Evolutionary conservation across 495 filamentous ascomycete species (phyloP), one percentile per base, ranked within the genome.

Genomic region (Penicillium odoratum): DNA sequence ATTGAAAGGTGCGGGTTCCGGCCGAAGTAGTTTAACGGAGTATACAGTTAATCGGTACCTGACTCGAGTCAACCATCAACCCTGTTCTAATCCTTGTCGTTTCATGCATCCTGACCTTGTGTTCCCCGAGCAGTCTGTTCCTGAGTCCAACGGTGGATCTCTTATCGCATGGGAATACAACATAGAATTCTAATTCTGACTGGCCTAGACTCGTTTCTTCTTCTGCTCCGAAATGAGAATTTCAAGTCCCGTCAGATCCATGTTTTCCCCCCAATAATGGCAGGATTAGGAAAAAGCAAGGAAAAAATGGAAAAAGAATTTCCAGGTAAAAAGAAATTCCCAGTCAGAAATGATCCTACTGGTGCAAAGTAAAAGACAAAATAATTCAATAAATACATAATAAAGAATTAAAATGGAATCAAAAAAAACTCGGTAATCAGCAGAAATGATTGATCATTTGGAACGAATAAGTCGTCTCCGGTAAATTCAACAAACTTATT

Each of bases 181-280:
- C 42, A 43, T 33, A 34, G 52, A 36, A 68, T 69, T 69, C 53
- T 10, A 48, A 69, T 69, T 26, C 44, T 58, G 65, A 65, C 67
- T 40, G 47, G 64, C 63, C 67, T 69, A 69, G 58, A 57, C 67
- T 67, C 46, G 21, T 64, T 65, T 57, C 49, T 64, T 61, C 60
- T 59, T 53, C 46, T 58, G 30, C 65, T 61, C 64, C 66, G 61
- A 64, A 53, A 56, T 48, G n/a, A 38, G 48, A 16, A 16, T 31
- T 3, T 26, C 31, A 21, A 21, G 21, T 21, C 21, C 21, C 21
- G 21, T 21, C 21, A 21, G 21, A 47, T 47, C 10, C 42, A 45
- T 29, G 18, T 33, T 42, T 54, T 9, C 36, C 33, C 55, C 21
- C 30, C 36, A 51, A 46, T 16, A 38, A 66, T 61, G 58, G 60